Conservation (phyloP, 2,329 filamentous ascomycete species). For the Zymoseptoria crescenta region DNA sequence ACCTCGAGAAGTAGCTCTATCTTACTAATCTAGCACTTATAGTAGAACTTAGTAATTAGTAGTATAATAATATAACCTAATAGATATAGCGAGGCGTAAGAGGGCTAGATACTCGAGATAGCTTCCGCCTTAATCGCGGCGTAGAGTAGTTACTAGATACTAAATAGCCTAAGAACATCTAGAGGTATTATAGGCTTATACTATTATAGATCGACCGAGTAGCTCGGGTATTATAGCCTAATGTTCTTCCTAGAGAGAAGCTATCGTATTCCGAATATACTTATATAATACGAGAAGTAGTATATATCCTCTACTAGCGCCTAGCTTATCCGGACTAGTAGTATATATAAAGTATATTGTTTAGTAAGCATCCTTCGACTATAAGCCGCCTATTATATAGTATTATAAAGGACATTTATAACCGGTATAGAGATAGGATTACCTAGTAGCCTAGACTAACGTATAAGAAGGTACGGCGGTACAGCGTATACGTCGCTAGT, state of each 20-base stretch:
- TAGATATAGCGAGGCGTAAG: not conserved
- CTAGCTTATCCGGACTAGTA: not conserved
- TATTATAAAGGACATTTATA: not conserved
- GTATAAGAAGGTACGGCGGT: not conserved
- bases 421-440: not conserved
- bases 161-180: not conserved
- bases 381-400: not conserved
- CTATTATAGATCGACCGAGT: not conserved
- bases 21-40: no score
- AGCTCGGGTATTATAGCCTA: not conserved
- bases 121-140: not conserved
- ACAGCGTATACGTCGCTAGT: not conserved
- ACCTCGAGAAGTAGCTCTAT: no score
- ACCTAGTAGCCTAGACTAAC: not conserved
- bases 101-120: not conserved
- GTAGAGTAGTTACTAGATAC: not conserved
- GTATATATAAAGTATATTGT: not conserved
- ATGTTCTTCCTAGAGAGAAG: not conserved
- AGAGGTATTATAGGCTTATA: not conserved
- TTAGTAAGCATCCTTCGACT: not conserved
- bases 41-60: no score
- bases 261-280: not conserved
- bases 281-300: not conserved
- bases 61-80: no score
- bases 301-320: not conserved